Percentiles rank a stretch among this genome's conserved stretches.
phyloP scores from a whole-genome alignment of 164 flowering plant genomes.

The Malania oleifera region DNA sequence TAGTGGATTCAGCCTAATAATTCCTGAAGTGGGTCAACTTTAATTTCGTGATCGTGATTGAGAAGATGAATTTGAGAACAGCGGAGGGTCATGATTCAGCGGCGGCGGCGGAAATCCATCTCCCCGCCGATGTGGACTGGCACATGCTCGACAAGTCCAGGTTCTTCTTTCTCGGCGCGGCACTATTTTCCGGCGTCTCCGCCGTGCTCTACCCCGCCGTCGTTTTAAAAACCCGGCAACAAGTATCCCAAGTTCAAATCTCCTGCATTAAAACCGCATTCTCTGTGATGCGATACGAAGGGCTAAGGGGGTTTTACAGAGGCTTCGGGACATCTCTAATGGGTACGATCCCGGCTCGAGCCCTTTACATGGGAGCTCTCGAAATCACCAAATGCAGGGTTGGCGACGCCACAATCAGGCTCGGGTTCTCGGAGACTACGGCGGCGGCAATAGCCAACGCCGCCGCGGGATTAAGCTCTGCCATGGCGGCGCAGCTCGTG shows the following conservation, averaged over 20 bases:
- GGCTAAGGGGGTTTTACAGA: slow-evolving; percentile 60
- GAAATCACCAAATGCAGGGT: slow-evolving; percentile 75
- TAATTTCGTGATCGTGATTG: not conserved
- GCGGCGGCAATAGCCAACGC: slow-evolving; percentile 74
- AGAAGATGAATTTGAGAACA: slow-evolving; percentile 59
- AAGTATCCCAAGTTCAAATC: slow-evolving; percentile 30
- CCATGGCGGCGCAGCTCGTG: slow-evolving; percentile 81
- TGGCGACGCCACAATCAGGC: slow-evolving; percentile 38
- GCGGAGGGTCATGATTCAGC: slow-evolving; percentile 45
- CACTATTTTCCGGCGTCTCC: slow-evolving; percentile 74
- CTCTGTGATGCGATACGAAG: slow-evolving; percentile 47
- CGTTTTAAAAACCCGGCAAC: slow-evolving; percentile 67
- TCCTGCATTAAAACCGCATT: slow-evolving; percentile 39
- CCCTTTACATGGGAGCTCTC: slow-evolving; percentile 75
- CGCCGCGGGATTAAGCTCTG: slow-evolving; percentile 67
- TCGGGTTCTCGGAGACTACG: slow-evolving; percentile 59
- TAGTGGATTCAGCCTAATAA: too few species aligned
- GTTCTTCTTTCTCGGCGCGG: slow-evolving; percentile 85
- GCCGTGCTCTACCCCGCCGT: slow-evolving; percentile 64
- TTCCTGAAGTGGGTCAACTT: too few species aligned
- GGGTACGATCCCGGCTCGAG: slow-evolving; percentile 86
- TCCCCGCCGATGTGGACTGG: slow-evolving; percentile 87
- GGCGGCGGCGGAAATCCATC: slow-evolving; percentile 53
- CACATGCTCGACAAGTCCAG: slow-evolving; percentile 83
- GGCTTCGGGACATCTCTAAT: slow-evolving; percentile 76